Evolutionary conservation across 495 filamentous ascomycete species (phyloP), one percentile per base, ranked within the genome.

Genomic region (Aspergillus incahuasiensis): DNA sequence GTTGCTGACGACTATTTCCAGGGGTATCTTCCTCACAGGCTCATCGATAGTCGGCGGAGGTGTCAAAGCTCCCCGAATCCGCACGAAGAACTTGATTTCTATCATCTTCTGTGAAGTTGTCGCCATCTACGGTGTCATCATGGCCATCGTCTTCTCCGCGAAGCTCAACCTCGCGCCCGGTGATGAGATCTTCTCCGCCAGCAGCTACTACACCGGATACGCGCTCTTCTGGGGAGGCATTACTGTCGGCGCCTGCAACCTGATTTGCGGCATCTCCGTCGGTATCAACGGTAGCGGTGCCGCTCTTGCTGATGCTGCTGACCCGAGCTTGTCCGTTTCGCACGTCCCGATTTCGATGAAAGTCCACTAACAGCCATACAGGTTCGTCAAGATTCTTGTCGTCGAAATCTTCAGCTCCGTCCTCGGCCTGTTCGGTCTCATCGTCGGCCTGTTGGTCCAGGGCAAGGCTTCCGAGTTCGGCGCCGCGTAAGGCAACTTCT

Each of bases 41-140:
- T 95, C 92, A n/a, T 96, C 92, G 47, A 99, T 99, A 68, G 80
- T 99, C 58, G 95, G 95, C 56, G 95, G 88, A 57, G 95, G 95
- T 74, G 95, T 99, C 68, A 88, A 86, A 63, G 94, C 95, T 24
- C 95, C 94, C 18, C 84, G 94, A 60, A 97, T 99, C 69, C 88
- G 92, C 62, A 99, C 95, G 50, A 99, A 99, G 84, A 99, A 97
- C 75, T 71, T 99, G 56, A 96, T 99, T 68, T 97, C 95, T 62
- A 97, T 99, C 77, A 97, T 99, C 77, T 99, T 99, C 81, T 99
- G 95, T 77, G 95, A 99, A 75, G 95, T 97, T 61, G 95, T 99
- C 58, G 95, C 95, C 66, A 99, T 99, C 70, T 99, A 99, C 79
- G 95, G 95, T 64, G 91, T 99, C 64, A 99, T 99, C 74, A 97